Percentiles rank a stretch among this genome's conserved stretches.
These are phyloP conservation scores for Kodamaea ohmeri DNA, from an alignment of 1,139 yeast genomes.

Conservation along the genomic window DNA sequence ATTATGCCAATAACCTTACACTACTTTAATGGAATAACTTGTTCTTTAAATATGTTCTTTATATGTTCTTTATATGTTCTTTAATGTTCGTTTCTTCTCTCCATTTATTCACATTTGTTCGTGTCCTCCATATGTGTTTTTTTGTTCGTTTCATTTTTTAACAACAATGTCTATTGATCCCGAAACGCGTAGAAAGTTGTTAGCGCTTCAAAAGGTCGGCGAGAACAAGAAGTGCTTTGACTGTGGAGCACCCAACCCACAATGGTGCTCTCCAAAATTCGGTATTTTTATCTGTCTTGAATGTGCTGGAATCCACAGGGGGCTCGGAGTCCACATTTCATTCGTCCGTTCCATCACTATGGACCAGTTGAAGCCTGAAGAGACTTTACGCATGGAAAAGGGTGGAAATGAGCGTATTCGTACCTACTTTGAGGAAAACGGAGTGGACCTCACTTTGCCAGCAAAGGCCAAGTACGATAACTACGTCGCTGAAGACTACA, in stretches of 20 bases:
- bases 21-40: too few relatives aligned
- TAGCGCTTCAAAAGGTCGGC: conserved; percentile 76
- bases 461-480: conserved; percentile 79
- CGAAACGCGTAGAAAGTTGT: conserved; percentile 78
- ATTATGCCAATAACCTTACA: too few relatives aligned
- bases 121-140: background rate
- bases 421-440: conserved; percentile 66
- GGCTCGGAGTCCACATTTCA: conserved; percentile 93
- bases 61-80: too few relatives aligned
- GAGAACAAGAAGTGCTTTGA: conserved; percentile 89
- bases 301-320: conserved; percentile 96
- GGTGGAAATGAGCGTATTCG: conserved; percentile 88
- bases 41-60: too few relatives aligned
- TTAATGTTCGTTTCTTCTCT: too few relatives aligned
- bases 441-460: conserved; percentile 64
- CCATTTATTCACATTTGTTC: background rate
- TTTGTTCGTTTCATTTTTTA: background rate
- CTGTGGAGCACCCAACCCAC: conserved; percentile 94
- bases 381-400: conserved; percentile 82
- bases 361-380: conserved; percentile 96
- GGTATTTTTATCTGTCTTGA: conserved; percentile 96
- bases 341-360: conserved; percentile 94
- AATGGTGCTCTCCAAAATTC: conserved; percentile 98
- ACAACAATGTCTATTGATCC: conserved; percentile 74
- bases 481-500: conserved; percentile 91